These are phyloP conservation scores for Talaromyces sp. DNA, from an alignment of 2,329 filamentous ascomycete species.

Conservation along the genomic window DNA sequence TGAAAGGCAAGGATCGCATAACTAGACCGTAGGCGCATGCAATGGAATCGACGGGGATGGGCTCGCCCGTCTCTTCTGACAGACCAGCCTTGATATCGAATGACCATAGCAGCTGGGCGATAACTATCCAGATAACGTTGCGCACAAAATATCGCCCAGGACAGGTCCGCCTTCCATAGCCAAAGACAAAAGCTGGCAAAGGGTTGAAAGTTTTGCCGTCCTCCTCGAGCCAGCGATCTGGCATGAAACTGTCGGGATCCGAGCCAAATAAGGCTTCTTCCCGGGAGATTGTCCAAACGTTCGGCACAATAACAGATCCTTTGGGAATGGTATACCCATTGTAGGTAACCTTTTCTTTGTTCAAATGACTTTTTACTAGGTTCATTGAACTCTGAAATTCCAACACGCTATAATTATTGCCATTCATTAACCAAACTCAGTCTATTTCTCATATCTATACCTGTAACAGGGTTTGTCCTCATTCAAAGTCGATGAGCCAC, in stretches of 20 bases:
- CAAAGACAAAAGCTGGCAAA: slow-evolving; percentile 14
- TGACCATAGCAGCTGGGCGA: slow-evolving; percentile 26
- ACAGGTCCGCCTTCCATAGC: slow-evolving; percentile 25
- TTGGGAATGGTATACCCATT: slow-evolving; percentile 42
- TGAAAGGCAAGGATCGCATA: slow-evolving; percentile 14
- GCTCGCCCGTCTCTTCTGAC: slow-evolving; percentile 8
- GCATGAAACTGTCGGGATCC: slow-evolving; percentile 31
- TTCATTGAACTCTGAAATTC: too few relatives aligned
- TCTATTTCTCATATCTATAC: not conserved
- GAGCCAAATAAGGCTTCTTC: slow-evolving; percentile 31
- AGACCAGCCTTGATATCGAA: slow-evolving; percentile 19
- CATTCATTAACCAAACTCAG: too few relatives aligned
- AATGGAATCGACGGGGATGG: slow-evolving; percentile 6
- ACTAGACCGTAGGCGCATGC: slow-evolving; percentile 12
- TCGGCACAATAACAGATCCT: slow-evolving; percentile 40
- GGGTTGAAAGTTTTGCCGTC: not conserved
- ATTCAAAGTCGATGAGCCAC: not conserved
- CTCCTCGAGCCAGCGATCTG: slow-evolving; percentile 31
- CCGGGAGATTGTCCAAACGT: slow-evolving; percentile 39
- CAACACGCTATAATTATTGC: too few relatives aligned
- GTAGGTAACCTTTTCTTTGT: slow-evolving; percentile 42
- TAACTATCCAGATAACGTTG: slow-evolving; percentile 22
- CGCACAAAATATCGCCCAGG: slow-evolving; percentile 28
- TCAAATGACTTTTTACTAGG: too few relatives aligned
- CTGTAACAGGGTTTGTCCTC: not conserved